These are phyloP conservation scores for Urochloa ruziziensis DNA, from an alignment of 176 grass and related monocot genomes.

Conservation along the genomic window DNA sequence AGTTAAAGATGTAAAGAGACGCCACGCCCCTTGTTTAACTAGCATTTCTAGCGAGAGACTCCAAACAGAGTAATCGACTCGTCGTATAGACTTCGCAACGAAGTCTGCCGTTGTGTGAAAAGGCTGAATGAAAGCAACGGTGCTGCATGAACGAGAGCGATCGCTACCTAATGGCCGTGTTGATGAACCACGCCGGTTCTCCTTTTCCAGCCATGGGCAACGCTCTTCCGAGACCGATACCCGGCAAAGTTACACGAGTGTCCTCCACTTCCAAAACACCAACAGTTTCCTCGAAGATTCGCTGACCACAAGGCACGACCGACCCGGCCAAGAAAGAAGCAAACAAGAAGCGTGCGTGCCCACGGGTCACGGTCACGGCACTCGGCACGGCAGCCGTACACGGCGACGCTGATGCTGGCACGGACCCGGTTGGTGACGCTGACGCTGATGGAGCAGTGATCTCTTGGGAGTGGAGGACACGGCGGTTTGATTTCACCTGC, in stretches of 20 bases:
- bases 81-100: not conserved
- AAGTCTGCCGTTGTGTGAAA: too few relatives aligned
- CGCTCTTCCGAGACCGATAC: not conserved
- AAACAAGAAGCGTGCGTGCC: not conserved
- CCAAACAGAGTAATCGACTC: not conserved
- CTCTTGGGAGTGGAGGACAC: not conserved
- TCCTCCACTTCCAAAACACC: not conserved
- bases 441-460: not conserved
- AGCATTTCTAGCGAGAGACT: not conserved
- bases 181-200: not conserved
- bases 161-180: not conserved
- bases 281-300: conserved; percentile 3
- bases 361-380: not conserved
- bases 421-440: too few relatives aligned
- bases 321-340: not conserved
- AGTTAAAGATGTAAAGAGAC: not conserved
- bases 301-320: not conserved
- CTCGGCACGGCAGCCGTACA: not conserved
- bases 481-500: too few relatives aligned
- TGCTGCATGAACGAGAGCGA: not conserved
- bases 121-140: not conserved
- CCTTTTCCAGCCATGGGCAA: too few relatives aligned
- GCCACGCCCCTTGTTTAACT: not conserved
- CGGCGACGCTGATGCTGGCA: not conserved
- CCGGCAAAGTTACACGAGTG: not conserved